These are phyloP conservation scores for Zygotorulaspora florentina DNA, from an alignment of 805 yeast genomes.

Conservation along the genomic window DNA sequence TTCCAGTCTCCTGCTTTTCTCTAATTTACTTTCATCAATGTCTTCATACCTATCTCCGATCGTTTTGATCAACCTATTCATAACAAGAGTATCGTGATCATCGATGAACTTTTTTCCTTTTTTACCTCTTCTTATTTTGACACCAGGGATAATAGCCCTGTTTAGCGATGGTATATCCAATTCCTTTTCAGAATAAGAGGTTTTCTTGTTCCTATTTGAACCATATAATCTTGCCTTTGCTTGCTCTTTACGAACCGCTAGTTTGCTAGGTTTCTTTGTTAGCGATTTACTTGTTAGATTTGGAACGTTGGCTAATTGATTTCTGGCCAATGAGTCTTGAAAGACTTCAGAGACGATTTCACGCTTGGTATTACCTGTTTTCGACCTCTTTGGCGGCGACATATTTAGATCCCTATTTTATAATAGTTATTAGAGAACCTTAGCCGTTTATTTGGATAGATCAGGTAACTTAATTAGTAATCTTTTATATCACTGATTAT, in stretches of 20 bases:
- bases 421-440: background rate
- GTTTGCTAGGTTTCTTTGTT: slow-evolving; percentile 46
- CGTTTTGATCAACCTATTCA: slow-evolving; percentile 68
- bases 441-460: background rate
- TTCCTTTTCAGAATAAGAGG: slow-evolving; percentile 65
- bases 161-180: slow-evolving; percentile 75
- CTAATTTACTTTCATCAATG: slow-evolving; percentile 81
- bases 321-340: slow-evolving; percentile 64
- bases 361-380: slow-evolving; percentile 49
- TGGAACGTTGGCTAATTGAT: slow-evolving; percentile 51
- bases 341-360: slow-evolving; percentile 62
- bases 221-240: slow-evolving; percentile 65
- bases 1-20: slow-evolving; percentile 83
- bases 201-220: slow-evolving; percentile 47
- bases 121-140: slow-evolving; percentile 70
- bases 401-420: background rate
- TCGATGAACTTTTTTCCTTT: slow-evolving; percentile 78
- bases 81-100: slow-evolving; percentile 58
- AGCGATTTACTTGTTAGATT: slow-evolving; percentile 57
- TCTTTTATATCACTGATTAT: background rate
- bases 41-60: slow-evolving; percentile 80
- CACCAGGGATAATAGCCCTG: slow-evolving; percentile 82
- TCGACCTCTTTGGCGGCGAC: slow-evolving; percentile 11
- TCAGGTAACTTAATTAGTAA: background rate
- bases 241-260: slow-evolving; percentile 60